Percentiles rank a stretch among this genome's conserved stretches.
phyloP scores from a whole-genome alignment of 257 asterid genomes.

The Gentiana dahurica region DNA sequence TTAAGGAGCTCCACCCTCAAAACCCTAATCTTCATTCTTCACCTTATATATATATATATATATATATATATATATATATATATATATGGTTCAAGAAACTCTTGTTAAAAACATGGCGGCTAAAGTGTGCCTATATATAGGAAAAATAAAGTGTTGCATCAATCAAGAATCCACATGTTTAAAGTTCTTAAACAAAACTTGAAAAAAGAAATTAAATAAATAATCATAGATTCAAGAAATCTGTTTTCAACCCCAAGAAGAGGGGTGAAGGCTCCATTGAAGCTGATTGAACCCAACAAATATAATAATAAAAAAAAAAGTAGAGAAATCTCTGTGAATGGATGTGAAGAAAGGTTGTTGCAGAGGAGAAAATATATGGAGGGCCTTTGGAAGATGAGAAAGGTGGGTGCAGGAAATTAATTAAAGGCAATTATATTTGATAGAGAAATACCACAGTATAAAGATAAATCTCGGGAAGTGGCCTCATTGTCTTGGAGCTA shows the following conservation, averaged over 20 bases:
- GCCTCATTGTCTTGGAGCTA: slow-evolving; percentile 14
- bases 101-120: no score
- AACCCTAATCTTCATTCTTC: slow-evolving; percentile 17
- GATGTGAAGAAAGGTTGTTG: slow-evolving; percentile 7
- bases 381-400: slow-evolving; percentile 21
- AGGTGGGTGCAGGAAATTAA: slow-evolving; percentile 14
- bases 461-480: slow-evolving; percentile 31
- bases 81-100: background rate
- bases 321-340: background rate
- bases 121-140: no score
- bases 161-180: slow-evolving; percentile 11
- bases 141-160: background rate
- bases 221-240: no score
- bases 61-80: background rate
- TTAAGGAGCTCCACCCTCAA: slow-evolving; percentile 82
- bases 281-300: background rate
- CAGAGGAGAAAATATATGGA: slow-evolving; percentile 23
- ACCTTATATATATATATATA: background rate
- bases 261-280: no score
- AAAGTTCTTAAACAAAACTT: no score
- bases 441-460: slow-evolving; percentile 14
- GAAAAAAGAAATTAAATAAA: no score
- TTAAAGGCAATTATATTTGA: slow-evolving; percentile 1
- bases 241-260: no score
- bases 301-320: background rate